phyloP scores from a whole-genome alignment of 768 basidiomycete species.

The Amanita subjunquillea region DNA sequence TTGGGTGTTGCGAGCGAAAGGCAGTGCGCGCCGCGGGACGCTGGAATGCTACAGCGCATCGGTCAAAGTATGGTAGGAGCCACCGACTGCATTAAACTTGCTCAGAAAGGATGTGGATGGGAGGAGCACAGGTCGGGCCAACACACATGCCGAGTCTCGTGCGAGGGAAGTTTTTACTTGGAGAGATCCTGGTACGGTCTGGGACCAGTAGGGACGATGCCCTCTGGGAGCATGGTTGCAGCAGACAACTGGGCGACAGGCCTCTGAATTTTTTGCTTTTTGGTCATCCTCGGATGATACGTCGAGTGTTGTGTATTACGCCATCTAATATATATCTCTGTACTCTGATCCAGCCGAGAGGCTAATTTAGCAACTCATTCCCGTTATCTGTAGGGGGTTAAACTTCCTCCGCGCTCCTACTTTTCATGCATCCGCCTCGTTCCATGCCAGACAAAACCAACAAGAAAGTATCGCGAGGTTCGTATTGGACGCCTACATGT shows the following conservation, averaged over 20 bases:
- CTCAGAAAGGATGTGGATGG: background rate
- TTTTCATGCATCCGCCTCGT: background rate
- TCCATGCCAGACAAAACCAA: conserved; percentile 2
- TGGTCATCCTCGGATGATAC: conserved; percentile 1
- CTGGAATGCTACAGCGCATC: background rate
- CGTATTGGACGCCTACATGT: background rate
- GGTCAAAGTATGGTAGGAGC: background rate
- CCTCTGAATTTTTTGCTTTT: conserved; percentile 2
- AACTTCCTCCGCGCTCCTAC: background rate
- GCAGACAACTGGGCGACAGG: background rate
- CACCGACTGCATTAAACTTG: background rate
- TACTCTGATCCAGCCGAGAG: background rate
- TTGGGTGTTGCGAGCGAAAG: conserved; percentile 4
- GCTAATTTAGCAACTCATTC: background rate
- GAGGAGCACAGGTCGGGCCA: conserved; percentile 6
- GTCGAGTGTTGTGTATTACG: background rate
- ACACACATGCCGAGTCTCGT: conserved; percentile 2
- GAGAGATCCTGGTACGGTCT: conserved; percentile 1
- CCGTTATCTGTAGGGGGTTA: background rate
- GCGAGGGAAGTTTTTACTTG: conserved; percentile 2
- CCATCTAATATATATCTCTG: background rate
- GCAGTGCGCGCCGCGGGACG: conserved; percentile 3
- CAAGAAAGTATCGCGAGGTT: conserved; percentile 6
- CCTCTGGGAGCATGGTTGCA: background rate
- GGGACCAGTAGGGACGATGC: background rate